phyloP scores from a whole-genome alignment of 306 rosid genomes.

The Begonia loranthoides region DNA sequence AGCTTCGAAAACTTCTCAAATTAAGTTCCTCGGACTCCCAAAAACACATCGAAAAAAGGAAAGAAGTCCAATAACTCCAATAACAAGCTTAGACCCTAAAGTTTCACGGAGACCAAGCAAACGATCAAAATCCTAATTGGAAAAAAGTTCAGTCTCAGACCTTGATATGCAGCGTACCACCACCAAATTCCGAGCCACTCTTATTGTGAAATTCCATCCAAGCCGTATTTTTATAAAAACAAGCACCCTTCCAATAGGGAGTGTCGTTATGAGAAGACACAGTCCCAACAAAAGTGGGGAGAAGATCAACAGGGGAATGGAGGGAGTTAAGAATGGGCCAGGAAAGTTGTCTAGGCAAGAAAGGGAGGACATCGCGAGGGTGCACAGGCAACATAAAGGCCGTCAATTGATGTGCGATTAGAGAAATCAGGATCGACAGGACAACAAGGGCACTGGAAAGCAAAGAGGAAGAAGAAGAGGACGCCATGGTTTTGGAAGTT shows the following conservation, averaged over 20 bases:
- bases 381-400: conserved; percentile 31
- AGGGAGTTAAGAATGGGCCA: conserved; percentile 77
- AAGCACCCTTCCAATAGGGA: conserved; percentile 63
- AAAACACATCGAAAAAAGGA: no score
- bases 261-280: conserved; percentile 26
- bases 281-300: conserved; percentile 74
- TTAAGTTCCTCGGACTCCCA: no score
- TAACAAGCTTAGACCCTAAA: no score
- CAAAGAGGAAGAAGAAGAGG: conserved; percentile 8
- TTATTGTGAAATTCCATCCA: conserved; percentile 83
- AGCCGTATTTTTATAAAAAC: conserved; percentile 65
- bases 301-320: conserved; percentile 58
- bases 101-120: no score
- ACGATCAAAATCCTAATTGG: not conserved
- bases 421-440: conserved; percentile 5
- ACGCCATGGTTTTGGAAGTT: conserved; percentile 5
- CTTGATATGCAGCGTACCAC: conserved; percentile 90
- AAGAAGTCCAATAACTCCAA: no score
- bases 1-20: no score
- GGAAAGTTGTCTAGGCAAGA: conserved; percentile 62
- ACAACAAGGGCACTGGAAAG: conserved; percentile 1
- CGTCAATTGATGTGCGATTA: not conserved
- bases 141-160: conserved; percentile 13
- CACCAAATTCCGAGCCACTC: conserved; percentile 48
- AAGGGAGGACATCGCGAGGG: conserved; percentile 57